A percentile compares a stretch with the other conserved stretches of the same genome.
Evolutionary conservation across 331 rosid species (phyloP).

Genomic region (Spiraea crenata): DNA sequence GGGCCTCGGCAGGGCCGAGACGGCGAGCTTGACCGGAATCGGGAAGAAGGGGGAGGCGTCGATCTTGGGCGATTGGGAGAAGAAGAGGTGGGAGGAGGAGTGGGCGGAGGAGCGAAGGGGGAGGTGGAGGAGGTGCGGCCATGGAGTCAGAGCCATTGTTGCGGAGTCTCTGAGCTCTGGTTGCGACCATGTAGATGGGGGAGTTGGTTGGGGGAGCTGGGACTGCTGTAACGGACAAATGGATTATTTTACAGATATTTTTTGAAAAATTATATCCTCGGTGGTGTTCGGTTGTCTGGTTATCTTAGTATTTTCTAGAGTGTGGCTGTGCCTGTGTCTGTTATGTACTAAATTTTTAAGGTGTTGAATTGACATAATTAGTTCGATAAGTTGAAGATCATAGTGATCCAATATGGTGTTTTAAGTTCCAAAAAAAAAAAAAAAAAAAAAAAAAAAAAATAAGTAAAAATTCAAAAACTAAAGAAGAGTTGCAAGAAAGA

Average conservation of each 20-base stretch:
- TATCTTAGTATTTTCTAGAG: no score
- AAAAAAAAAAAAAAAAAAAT: no score
- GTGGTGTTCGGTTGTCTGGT: background rate
- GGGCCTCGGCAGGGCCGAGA: constrained; percentile 12
- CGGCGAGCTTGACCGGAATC: constrained; percentile 1
- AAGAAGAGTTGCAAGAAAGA: no score
- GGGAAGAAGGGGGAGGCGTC: constrained; percentile 30
- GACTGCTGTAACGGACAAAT: constrained; percentile 2
- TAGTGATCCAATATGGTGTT: no score
- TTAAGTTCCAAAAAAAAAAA: no score
- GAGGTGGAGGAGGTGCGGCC: constrained; percentile 44
- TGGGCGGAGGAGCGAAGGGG: constrained; percentile 39
- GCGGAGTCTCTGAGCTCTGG: constrained; percentile 15
- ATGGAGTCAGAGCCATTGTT: constrained; percentile 62
- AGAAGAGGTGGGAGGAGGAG: constrained; percentile 31
- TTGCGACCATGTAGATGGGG: constrained; percentile 36
- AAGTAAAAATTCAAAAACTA: no score
- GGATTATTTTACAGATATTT: constrained; percentile 9
- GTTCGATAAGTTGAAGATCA: no score
- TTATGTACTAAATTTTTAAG: no score
- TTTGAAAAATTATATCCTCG: background rate
- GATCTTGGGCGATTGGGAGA: constrained; percentile 27
- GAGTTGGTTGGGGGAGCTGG: constrained; percentile 9
- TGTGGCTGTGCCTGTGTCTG: no score
- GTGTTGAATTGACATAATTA: no score